phyloP scores from a whole-genome alignment of 164 flowering plant species.

The Magnolia sinica region DNA sequence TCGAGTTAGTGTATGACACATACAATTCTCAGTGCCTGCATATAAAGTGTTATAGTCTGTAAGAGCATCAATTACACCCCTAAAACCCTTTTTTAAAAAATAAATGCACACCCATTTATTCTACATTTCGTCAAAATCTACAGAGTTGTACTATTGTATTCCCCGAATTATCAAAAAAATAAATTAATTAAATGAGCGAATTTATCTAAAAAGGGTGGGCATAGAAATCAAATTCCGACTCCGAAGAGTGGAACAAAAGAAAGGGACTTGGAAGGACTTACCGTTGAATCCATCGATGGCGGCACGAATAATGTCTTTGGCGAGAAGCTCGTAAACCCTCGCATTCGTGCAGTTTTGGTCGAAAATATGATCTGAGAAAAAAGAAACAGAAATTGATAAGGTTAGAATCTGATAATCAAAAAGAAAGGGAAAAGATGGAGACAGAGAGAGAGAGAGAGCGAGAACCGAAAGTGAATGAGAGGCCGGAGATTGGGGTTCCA shows the following conservation, averaged over 20 bases:
- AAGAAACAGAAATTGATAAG: background rate
- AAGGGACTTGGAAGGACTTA: conserved; percentile 11
- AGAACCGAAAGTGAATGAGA: conserved; percentile 72
- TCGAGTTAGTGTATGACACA: no score
- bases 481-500: conserved; percentile 45
- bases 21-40: no score
- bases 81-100: no score
- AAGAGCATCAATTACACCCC: no score
- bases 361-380: conserved; percentile 55
- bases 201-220: no score
- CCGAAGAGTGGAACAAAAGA: background rate
- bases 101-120: no score
- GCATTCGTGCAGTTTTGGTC: conserved; percentile 55
- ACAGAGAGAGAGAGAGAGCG: background rate
- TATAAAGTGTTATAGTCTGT: no score
- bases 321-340: conserved; percentile 64
- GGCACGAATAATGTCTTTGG: conserved; percentile 70
- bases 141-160: no score
- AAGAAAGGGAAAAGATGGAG: background rate
- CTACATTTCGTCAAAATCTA: no score
- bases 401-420: background rate
- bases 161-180: no score
- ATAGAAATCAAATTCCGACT: no score
- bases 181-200: no score
- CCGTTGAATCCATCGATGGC: conserved; percentile 93